These are phyloP conservation scores for Auricularia sp. DNA, from an alignment of 768 basidiomycete species.

Conservation along the genomic window DNA sequence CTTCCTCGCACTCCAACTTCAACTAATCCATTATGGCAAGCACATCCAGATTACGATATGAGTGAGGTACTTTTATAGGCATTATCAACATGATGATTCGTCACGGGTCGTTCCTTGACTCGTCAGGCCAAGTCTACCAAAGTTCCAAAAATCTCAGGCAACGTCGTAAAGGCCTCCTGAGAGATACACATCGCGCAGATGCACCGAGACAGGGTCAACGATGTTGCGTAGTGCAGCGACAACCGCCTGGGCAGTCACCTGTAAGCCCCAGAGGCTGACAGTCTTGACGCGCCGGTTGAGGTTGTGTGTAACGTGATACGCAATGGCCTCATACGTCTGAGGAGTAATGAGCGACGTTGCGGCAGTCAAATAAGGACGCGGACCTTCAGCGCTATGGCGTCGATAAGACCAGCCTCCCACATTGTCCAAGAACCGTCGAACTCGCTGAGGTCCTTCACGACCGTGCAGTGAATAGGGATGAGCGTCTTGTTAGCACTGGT, in stretches of 20 bases:
- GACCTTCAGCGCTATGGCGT: slow-evolving; percentile 80
- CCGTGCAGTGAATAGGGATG: slow-evolving; percentile 85
- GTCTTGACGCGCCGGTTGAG: slow-evolving; percentile 83
- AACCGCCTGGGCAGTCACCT: slow-evolving; percentile 85
- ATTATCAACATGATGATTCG: neutral
- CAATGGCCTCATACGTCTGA: slow-evolving; percentile 83
- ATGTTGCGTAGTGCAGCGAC: slow-evolving; percentile 66
- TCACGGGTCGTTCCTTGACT: neutral
- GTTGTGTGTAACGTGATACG: slow-evolving; percentile 89
- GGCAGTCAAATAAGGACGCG: slow-evolving; percentile 5
- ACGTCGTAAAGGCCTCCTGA: neutral
- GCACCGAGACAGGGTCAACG: slow-evolving; percentile 51
- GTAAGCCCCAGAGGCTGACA: slow-evolving; percentile 90
- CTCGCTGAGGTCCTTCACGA: slow-evolving; percentile 72
- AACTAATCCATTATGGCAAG: too few species aligned
- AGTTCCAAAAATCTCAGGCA: neutral
- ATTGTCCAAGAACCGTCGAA: slow-evolving; percentile 99
- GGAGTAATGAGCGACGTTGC: neutral
- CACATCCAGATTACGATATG: too few species aligned
- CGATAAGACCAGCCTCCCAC: slow-evolving; percentile 96
- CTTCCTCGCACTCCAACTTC: too few species aligned
- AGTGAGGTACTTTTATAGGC: too few species aligned
- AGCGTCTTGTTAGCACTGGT: slow-evolving; percentile 83
- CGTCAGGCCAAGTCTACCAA: neutral
- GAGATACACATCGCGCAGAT: slow-evolving; percentile 23